phyloP scores from a whole-genome alignment of 257 asterid species.

The Anisodus tanguticus region DNA sequence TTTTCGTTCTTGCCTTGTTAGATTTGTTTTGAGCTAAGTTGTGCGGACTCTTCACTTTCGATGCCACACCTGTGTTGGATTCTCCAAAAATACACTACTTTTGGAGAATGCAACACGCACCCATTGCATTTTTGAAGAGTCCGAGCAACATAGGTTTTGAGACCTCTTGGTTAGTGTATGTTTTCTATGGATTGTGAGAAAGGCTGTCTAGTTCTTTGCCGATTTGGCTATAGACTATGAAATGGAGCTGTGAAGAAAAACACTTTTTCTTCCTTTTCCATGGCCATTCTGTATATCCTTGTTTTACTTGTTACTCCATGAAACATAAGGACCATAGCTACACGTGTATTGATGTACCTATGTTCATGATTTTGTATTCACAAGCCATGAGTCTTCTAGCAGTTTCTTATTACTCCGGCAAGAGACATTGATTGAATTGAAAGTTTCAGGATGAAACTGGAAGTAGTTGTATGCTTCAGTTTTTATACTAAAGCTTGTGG shows the following conservation, averaged over 20 bases:
- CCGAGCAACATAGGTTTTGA: too few species aligned
- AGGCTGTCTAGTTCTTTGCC: not conserved
- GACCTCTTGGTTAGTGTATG: not conserved
- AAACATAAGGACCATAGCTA: not conserved
- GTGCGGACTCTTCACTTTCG: too few species aligned
- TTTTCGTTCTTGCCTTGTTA: not conserved
- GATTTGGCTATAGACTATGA: not conserved
- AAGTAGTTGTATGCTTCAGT: not conserved
- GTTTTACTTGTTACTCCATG: not conserved
- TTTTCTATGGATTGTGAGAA: not conserved
- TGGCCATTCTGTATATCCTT: not conserved
- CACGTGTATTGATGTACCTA: not conserved
- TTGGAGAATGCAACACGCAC: too few species aligned
- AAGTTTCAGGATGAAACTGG: slow-evolving; percentile 10
- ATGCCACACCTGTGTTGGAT: too few species aligned
- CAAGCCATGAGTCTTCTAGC: not conserved
- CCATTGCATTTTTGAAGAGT: too few species aligned
- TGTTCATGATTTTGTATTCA: not conserved
- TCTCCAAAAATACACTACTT: too few species aligned
- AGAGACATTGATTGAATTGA: not conserved
- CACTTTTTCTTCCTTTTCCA: not conserved
- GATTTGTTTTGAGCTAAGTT: not conserved
- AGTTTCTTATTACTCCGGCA: not conserved
- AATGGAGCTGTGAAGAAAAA: not conserved
- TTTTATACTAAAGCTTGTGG: not conserved